These are phyloP conservation scores for Penicillium capsulatum DNA, from an alignment of 2,329 filamentous ascomycete genomes.

Conservation along the genomic window DNA sequence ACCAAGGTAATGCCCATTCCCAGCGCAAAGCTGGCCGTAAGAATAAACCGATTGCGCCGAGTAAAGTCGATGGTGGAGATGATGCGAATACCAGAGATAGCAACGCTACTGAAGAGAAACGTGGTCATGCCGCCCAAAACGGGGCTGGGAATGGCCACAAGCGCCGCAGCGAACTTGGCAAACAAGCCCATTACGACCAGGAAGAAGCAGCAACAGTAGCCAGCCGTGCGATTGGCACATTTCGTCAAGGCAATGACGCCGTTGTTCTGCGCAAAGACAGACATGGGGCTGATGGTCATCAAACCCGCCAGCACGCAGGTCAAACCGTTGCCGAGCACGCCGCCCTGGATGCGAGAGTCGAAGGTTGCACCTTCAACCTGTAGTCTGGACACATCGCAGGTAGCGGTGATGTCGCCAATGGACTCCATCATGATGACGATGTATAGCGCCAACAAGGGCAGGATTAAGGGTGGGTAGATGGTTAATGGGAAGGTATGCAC, in stretches of 20 bases:
- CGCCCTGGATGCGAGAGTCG: conserved; percentile 64
- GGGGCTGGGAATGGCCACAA: conserved; percentile 59
- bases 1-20: conserved; percentile 54
- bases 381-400: conserved; percentile 61
- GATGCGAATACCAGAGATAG: conserved; percentile 63
- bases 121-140: conserved; percentile 52
- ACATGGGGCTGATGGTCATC: conserved; percentile 65
- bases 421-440: conserved; percentile 66
- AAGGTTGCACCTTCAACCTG: conserved; percentile 62
- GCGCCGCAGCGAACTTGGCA: conserved; percentile 64
- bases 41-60: conserved; percentile 62
- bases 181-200: conserved; percentile 66
- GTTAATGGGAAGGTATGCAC: conserved; percentile 63
- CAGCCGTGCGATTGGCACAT: conserved; percentile 64
- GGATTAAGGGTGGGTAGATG: conserved; percentile 62
- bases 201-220: conserved; percentile 63
- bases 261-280: conserved; percentile 65
- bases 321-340: conserved; percentile 50
- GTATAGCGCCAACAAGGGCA: conserved; percentile 56
- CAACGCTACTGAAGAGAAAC: conserved; percentile 64
- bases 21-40: conserved; percentile 58
- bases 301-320: conserved; percentile 61
- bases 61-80: conserved; percentile 61
- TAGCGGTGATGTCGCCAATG: conserved; percentile 64
- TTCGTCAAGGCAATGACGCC: conserved; percentile 64